A percentile compares a stretch with the other conserved stretches of the same genome.
phyloP scores from a whole-genome alignment of 768 basidiomycete genomes.

The Agaricus blazei region DNA sequence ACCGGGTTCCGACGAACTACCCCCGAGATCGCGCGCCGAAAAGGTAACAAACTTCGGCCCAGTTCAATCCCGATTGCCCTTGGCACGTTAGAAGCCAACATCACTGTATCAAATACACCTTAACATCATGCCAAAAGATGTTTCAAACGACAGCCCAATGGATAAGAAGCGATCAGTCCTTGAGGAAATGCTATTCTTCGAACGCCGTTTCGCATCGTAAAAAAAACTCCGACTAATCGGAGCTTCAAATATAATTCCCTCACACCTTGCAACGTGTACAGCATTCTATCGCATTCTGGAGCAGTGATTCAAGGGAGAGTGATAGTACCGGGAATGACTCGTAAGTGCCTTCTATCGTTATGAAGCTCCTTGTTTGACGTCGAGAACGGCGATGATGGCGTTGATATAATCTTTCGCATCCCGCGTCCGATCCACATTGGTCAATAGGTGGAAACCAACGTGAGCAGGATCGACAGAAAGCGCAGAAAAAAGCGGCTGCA shows the following conservation, averaged over 20 bases:
- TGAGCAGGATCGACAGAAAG: slow-evolving; percentile 66
- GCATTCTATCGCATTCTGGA: slow-evolving; percentile 5
- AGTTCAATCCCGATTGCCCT: too few relatives aligned
- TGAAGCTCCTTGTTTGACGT: slow-evolving; percentile 9
- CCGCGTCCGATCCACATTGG: background rate
- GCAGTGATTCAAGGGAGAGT: background rate
- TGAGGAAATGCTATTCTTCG: too few relatives aligned
- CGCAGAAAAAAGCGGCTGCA: slow-evolving; percentile 62
- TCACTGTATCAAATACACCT: too few relatives aligned
- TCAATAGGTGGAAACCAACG: slow-evolving; percentile 76
- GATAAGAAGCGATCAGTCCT: too few relatives aligned
- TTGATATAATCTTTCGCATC: slow-evolving; percentile 10
- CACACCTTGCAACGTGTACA: slow-evolving; percentile 7
- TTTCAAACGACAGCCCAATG: too few relatives aligned
- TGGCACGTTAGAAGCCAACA: too few relatives aligned
- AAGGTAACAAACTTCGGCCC: too few relatives aligned
- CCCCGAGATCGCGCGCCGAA: too few relatives aligned
- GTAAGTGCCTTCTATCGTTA: slow-evolving; percentile 31
- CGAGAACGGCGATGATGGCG: slow-evolving; percentile 16
- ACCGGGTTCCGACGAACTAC: too few relatives aligned
- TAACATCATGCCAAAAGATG: too few relatives aligned
- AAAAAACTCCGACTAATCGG: slow-evolving; percentile 23
- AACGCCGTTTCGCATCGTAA: too few relatives aligned
- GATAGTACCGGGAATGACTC: slow-evolving; percentile 38
- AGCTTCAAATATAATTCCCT: slow-evolving; percentile 7